These are phyloP conservation scores for Verticillium albo-atrum DNA, from an alignment of 2,329 filamentous ascomycete species.

Conservation along the genomic window DNA sequence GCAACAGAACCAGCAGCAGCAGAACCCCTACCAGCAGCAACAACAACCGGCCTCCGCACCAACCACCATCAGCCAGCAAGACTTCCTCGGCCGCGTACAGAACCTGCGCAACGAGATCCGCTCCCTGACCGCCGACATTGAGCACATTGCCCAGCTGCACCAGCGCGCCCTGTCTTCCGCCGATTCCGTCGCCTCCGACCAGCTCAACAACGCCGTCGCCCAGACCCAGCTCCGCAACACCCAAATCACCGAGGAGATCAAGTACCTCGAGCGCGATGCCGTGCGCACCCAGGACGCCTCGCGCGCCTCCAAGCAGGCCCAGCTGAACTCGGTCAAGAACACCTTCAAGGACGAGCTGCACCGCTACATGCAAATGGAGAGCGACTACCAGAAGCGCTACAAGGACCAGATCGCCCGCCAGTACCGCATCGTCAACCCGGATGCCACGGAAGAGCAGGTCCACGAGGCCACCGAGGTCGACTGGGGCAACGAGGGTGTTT, in stretches of 20 bases:
- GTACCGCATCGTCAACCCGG: slow-evolving; percentile 76
- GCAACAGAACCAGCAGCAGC: slow-evolving; percentile 12
- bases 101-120: slow-evolving; percentile 65
- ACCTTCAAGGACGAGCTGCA: slow-evolving; percentile 69
- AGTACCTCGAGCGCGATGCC: slow-evolving; percentile 67
- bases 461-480: slow-evolving; percentile 63
- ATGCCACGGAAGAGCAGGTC: slow-evolving; percentile 71
- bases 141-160: slow-evolving; percentile 64
- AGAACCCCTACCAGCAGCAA: slow-evolving; percentile 14
- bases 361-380: slow-evolving; percentile 68
- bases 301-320: slow-evolving; percentile 64
- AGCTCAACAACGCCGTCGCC: slow-evolving; percentile 63
- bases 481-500: slow-evolving; percentile 75
- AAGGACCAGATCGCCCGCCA: slow-evolving; percentile 76
- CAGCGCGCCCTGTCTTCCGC: slow-evolving; percentile 66
- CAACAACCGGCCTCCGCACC: slow-evolving; percentile 15
- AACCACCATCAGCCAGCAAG: slow-evolving; percentile 50
- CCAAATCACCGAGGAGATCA: slow-evolving; percentile 76
- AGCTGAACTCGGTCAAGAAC: slow-evolving; percentile 64
- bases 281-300: slow-evolving; percentile 55
- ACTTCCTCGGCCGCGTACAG: slow-evolving; percentile 65
- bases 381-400: slow-evolving; percentile 65
- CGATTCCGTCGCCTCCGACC: slow-evolving; percentile 48
- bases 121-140: slow-evolving; percentile 61
- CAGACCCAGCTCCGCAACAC: slow-evolving; percentile 70